Conservation (phyloP, 192 early-diverging fungal species). For the Lobosporangium transversale region DNA sequence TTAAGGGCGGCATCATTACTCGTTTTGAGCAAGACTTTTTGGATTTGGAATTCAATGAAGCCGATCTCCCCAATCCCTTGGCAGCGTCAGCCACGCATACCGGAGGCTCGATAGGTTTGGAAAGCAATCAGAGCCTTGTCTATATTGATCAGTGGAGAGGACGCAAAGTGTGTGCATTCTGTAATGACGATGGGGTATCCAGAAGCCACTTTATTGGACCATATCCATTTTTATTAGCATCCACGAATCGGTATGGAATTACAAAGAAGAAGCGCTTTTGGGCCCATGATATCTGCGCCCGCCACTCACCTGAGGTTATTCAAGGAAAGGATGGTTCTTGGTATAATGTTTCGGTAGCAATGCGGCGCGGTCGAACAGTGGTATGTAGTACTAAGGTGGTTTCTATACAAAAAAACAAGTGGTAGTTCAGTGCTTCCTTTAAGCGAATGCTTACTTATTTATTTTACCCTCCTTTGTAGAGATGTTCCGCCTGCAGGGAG, state of each 20-base stretch:
- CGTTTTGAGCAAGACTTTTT: conserved; percentile 69
- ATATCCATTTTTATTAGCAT: conserved; percentile 67
- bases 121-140: conserved; percentile 57
- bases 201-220: conserved; percentile 69
- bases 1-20: conserved; percentile 67
- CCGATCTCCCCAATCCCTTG: not conserved
- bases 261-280: conserved; percentile 72
- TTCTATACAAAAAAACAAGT: not conserved
- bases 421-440: not conserved
- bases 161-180: conserved; percentile 73
- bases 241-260: conserved; percentile 61
- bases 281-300: conserved; percentile 87
- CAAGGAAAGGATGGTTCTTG: conserved; percentile 72
- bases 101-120: conserved; percentile 47
- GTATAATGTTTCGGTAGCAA: conserved; percentile 87
- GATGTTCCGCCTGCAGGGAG: conserved; percentile 79
- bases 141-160: conserved; percentile 61
- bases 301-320: conserved; percentile 87
- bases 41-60: conserved; percentile 53
- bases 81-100: conserved; percentile 19
- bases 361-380: conserved; percentile 76
- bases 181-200: conserved; percentile 68
- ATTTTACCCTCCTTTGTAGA: conserved; percentile 50
- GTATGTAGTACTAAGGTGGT: no score
- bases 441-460: not conserved